Evolutionary conservation across 1,139 yeast species (phyloP), one percentile per base, ranked within the genome.

Genomic region (Yamadazyma blattariae): DNA sequence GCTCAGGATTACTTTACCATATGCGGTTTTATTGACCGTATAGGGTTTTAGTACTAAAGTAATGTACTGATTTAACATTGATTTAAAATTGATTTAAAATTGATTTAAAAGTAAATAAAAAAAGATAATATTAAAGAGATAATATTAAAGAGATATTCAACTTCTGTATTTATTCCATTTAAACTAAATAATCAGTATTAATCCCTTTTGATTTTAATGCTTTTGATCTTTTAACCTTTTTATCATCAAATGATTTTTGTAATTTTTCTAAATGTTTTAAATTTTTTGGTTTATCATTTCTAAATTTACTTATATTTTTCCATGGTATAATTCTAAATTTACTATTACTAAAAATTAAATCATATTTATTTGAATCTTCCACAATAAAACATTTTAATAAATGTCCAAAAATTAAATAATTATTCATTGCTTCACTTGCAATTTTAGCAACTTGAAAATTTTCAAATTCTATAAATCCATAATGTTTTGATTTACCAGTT

Each of bases 361-460:
- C 71, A 41, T 67, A 68, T 37, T 75, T 71, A 35, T 71, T 74
- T 57, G 73, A 40, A 52, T 61, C 44, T 61, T 71, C 61, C 73
- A 71, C 45, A 69, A 67, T 54, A 70, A 74, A 51, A 77, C 94
- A 69, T 77, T 82, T 56, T 77, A 73, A 54, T 46, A 90, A 76
- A 59, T 90, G 97, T 10, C 95, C 95, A 64, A 86, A 82, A 38
- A 92, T 62, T 46, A 92, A 73, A 55, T 92, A 92, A 62, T 92
- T 92, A 64, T 92, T 82, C 98, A 92, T 92, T 34, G 97, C 81
- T 50, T 92, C 97, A 43, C 85, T 85, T 2, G 96, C 98, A 41
- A 89, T 72, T 47, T 79, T 74, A 34, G 97, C 97, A 40, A 86
- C 95, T 33, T 80, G 86, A 26, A 62, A 57, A 40, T 79, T 73